Percentiles rank a stretch among this genome's conserved stretches.
Evolutionary conservation across 352 stramenopile genomes (phyloP).

Genomic region (Phytophthora pistaciae): DNA sequence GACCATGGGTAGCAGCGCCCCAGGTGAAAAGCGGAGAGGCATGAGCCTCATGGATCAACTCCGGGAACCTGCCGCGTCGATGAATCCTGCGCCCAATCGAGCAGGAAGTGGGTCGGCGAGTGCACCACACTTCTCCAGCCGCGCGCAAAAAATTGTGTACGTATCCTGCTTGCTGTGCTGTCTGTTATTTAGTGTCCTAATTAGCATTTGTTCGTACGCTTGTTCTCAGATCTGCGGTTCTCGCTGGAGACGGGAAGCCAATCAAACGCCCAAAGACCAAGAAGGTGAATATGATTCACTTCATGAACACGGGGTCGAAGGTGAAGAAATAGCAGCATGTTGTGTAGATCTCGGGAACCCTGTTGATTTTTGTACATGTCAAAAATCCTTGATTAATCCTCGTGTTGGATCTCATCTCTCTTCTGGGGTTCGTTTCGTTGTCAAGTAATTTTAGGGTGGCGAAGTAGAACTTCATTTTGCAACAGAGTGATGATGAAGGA

Average conservation of each 20-base stretch:
- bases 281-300: conserved; percentile 87
- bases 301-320: conserved; percentile 66
- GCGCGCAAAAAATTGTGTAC: conserved; percentile 69
- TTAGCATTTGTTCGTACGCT: neutral
- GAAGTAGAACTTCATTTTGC: conserved; percentile 7
- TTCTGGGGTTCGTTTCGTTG: neutral
- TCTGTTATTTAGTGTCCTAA: neutral
- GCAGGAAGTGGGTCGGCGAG: conserved; percentile 3
- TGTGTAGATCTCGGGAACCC: neutral
- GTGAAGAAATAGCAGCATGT: conserved; percentile 25
- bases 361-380: neutral
- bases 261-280: conserved; percentile 49
- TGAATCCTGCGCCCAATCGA: conserved; percentile 14
- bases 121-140: conserved; percentile 32
- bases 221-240: conserved; percentile 44
- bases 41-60: conserved; percentile 50
- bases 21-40: conserved; percentile 17
- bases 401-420: neutral
- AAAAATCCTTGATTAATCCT: neutral
- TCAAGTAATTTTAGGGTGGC: neutral
- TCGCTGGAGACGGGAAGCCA: conserved; percentile 33
- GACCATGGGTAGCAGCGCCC: neutral
- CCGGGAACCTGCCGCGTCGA: conserved; percentile 27
- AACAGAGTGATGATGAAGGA: conserved; percentile 30
- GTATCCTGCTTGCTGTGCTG: conserved; percentile 15